Percentiles rank a stretch among this genome's conserved stretches.
phyloP scores from a whole-genome alignment of 208 protist species.

The Zelonia costaricensis region DNA sequence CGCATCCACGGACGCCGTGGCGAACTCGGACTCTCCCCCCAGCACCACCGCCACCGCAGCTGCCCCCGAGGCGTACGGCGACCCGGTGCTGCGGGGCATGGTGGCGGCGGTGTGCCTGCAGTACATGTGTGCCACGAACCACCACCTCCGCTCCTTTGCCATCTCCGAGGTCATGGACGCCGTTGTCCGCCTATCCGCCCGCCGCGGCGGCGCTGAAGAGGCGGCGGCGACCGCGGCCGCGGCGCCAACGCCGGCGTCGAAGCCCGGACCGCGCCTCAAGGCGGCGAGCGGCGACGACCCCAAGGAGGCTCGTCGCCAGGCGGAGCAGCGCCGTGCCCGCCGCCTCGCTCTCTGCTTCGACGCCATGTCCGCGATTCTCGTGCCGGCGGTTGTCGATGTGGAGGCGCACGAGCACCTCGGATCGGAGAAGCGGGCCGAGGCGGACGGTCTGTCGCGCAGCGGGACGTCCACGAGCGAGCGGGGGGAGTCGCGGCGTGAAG shows the following conservation, averaged over 20 bases:
- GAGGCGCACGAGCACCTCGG: slow-evolving; percentile 3
- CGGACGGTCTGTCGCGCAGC: background rate
- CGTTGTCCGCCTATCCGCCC: slow-evolving; percentile 42
- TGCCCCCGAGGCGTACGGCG: slow-evolving; percentile 1
- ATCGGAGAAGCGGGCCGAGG: slow-evolving; percentile 7
- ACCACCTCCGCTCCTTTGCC: slow-evolving; percentile 63
- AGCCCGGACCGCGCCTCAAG: too few species aligned
- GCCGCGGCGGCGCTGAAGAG: slow-evolving; percentile 4
- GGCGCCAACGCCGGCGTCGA: slow-evolving; percentile 5
- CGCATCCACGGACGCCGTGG: background rate
- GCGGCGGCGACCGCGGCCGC: background rate
- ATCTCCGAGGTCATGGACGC: slow-evolving; percentile 76
- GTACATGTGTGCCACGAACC: slow-evolving; percentile 62
- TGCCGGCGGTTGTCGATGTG: slow-evolving; percentile 25
- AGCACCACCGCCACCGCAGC: too few species aligned
- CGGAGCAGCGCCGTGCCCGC: slow-evolving; percentile 14
- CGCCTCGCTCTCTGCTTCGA: slow-evolving; percentile 58
- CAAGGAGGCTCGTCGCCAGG: slow-evolving; percentile 10
- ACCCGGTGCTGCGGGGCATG: slow-evolving; percentile 22
- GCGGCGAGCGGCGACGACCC: slow-evolving; percentile 6
- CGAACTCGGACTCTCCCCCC: too few species aligned
- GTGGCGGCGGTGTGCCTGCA: slow-evolving; percentile 69
- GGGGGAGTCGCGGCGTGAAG: slow-evolving; percentile 25
- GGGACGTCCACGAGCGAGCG: slow-evolving; percentile 12
- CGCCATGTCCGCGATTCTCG: slow-evolving; percentile 58